Evolutionary conservation across 2,329 filamentous ascomycete species (phyloP), one percentile per base, ranked within the genome.

Genomic region (Ophiostoma tasmaniense): DNA sequence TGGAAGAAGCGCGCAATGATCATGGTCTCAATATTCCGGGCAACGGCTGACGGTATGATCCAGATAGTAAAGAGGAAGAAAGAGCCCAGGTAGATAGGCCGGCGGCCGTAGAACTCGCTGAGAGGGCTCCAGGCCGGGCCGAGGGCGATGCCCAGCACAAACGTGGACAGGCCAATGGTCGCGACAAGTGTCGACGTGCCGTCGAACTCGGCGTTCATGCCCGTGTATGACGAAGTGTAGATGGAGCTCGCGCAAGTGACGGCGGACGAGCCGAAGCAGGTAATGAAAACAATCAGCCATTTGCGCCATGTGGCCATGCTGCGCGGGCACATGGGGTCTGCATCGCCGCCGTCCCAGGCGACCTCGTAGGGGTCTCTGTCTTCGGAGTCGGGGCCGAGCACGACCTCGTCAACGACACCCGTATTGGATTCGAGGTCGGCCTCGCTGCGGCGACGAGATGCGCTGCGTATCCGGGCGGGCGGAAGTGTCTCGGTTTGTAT

Each of bases 21-120:
- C 81, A 96, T 87, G 5, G 92, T 95, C 73, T 87, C 80, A n/a
- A 93, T 90, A 75, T 96, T 96, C 68, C 82, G 81, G n/a, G 91
- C 90, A 25, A 93, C 87, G 0, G 92, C 92, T 72, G 89, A 91
- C 0, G 92, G 92, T 66, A 96, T 87, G 69, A 95, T 80, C 86
- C 90, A 96, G 71, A 96, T 85, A 66, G 93, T 74, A 77, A 93
- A 96, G 73, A 90, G 84, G 2, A 82, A 76, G 78, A 93, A 94
- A 0, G 91, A 90, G 28, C 83, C 79, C 45, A 96, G 83, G 77
- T 96, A 97, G 75, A 96, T 91, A 30, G 89, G 90, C 65, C 92
- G 83, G 20, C 93, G 86, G 59, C 93, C 93, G 77, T 92, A 96
- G 77, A 96, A 95, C 78, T 90, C 88, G 72, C 86, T 89, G 68